Evolutionary conservation across 805 yeast genomes (phyloP).

Genomic region (Suhomyces emberorum): DNA sequence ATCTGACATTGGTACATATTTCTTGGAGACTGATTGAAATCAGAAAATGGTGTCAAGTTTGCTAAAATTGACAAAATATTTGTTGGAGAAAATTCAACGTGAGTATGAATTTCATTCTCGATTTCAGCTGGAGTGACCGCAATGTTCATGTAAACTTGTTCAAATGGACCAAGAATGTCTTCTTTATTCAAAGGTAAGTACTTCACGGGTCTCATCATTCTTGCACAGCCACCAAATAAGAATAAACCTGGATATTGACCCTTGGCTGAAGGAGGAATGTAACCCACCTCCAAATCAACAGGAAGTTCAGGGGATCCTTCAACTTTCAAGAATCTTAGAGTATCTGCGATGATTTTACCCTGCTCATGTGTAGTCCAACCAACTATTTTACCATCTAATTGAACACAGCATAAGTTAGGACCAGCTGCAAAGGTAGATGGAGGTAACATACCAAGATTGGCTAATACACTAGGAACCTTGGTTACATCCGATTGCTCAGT

Average conservation of each 20-base stretch:
- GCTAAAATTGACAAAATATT: conserved; percentile 92
- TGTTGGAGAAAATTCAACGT: conserved; percentile 94
- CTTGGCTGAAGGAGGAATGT: conserved; percentile 90
- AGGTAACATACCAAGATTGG: conserved; percentile 76
- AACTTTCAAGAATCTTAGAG: conserved; percentile 90
- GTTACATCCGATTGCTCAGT: conserved; percentile 75
- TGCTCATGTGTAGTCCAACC: conserved; percentile 95
- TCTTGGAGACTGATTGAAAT: conserved; percentile 98
- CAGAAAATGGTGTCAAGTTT: conserved; percentile 96
- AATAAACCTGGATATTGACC: conserved; percentile 98
- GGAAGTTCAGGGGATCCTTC: conserved; percentile 79
- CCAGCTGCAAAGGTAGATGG: conserved; percentile 83
- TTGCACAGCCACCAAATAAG: conserved; percentile 85
- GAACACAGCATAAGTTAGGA: conserved; percentile 84
- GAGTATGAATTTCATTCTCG: conserved; percentile 74
- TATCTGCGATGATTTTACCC: conserved; percentile 82
- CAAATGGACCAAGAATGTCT: conserved; percentile 95
- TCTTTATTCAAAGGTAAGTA: conserved; percentile 80
- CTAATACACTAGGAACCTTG: conserved; percentile 61
- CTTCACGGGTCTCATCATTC: conserved; percentile 95
- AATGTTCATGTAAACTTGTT: conserved; percentile 94
- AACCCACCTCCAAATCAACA: conserved; percentile 84
- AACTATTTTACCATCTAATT: conserved; percentile 84
- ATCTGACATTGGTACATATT: conserved; percentile 99
- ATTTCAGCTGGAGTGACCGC: conserved; percentile 95